phyloP scores from a whole-genome alignment of 2,329 filamentous ascomycete species.

The Claviceps sp. region DNA sequence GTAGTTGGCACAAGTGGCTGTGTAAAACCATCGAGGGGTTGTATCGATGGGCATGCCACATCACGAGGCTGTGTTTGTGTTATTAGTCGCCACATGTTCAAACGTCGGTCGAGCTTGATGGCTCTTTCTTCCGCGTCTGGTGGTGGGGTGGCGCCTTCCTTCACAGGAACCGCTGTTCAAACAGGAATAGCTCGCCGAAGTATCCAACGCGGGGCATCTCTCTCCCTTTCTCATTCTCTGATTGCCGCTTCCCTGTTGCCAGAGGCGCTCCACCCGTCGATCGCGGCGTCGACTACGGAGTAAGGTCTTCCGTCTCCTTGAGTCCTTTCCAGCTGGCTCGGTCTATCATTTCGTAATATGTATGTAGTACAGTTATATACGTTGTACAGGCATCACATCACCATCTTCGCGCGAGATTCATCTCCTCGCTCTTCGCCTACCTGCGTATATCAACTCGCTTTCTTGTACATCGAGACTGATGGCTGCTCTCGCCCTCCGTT shows the following conservation, averaged over 20 bases:
- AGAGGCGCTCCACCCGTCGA: neutral
- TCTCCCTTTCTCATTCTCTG: neutral
- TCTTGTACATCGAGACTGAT: neutral
- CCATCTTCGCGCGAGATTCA: neutral
- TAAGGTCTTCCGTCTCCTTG: neutral
- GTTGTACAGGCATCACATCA: neutral
- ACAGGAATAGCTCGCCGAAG: neutral
- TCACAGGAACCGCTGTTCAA: slow-evolving; percentile 1
- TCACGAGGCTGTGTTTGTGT: too few relatives aligned
- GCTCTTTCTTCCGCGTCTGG: neutral
- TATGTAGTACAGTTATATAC: too few relatives aligned
- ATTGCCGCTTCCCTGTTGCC: neutral
- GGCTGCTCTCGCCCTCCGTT: neutral
- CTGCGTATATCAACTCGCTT: neutral
- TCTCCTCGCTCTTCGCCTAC: neutral
- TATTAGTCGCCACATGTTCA: neutral
- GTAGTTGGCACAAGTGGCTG: too few relatives aligned
- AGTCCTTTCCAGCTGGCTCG: neutral
- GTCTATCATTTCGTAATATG: neutral
- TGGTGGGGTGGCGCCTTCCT: slow-evolving; percentile 2
- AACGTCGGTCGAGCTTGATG: neutral
- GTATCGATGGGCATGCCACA: too few relatives aligned
- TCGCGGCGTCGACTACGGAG: neutral
- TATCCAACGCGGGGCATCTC: neutral
- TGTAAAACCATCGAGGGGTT: too few relatives aligned